Evolutionary conservation across 306 rosid species (phyloP), one percentile per base, ranked within the genome.

Genomic region (Fagus sylvatica): DNA sequence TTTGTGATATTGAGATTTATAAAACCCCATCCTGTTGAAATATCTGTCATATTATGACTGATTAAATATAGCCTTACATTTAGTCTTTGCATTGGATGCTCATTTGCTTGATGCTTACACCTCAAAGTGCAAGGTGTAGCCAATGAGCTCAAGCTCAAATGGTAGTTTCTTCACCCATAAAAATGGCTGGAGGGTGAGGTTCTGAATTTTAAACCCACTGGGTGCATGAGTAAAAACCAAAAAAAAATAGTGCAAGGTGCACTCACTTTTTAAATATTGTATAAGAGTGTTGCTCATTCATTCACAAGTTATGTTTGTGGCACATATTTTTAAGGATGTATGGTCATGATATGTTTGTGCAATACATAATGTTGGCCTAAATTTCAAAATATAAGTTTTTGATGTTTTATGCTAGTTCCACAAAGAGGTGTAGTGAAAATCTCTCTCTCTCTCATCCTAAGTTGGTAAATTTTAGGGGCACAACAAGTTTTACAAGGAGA

Each of bases 401-500:
- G 16, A 40, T 65, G 71, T n/a, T 65, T 51, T 57, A 28, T 28
- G 15, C 32, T 57, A 57, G 9, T 57, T 13, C 64, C 37, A 30
- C 10, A 9, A 57, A 28, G 8, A 28, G 64, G 64, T 17, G 71
- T 22, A 4, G 49, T 15, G 22, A 62, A 62, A 62, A 13, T 34
- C 11, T 17, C 12, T 60, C 67, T 32, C n/a, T 57, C 36, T 36
- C 69, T 39, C 17, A 70, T 57, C 32, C 41, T 69, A 65, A 53
- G 64, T 57, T 53, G 59, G 57, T 65, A 51, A 72, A 78, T 37
- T 85, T 70, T 87, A 95, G 99, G 82, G 99, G 99, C 49, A 85
- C 98, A 4, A 71, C 79, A 43, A 93, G 96, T 87, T 90, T 83
- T 84, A 95, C 99, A 1, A 87, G 99, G 86, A 93, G 88, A 86